Conservation (phyloP, 2,329 filamentous ascomycete species). For the Trichoderma arundinaceum region DNA sequence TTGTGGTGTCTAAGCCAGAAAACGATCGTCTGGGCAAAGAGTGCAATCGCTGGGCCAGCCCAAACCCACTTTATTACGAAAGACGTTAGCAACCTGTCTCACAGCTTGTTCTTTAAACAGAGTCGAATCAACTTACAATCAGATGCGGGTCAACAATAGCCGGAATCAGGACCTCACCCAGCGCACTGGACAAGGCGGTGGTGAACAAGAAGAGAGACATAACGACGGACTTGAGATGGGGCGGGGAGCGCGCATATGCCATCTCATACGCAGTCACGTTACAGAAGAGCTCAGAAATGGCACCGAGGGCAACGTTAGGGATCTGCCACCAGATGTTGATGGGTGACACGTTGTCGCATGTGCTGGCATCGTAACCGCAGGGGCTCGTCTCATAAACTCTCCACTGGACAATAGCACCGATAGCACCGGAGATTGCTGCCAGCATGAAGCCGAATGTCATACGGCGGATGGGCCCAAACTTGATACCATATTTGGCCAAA, state of each 20-base stretch:
- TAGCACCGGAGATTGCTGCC: slow-evolving; percentile 27
- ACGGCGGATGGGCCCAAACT: slow-evolving; percentile 30
- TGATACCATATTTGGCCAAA: slow-evolving; percentile 22
- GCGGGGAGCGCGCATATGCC: slow-evolving; percentile 29
- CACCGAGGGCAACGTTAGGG: slow-evolving; percentile 28
- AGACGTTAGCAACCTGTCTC: slow-evolving; percentile 14
- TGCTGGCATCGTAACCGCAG: slow-evolving; percentile 31
- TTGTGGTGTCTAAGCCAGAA: slow-evolving; percentile 39
- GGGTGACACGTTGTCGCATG: slow-evolving; percentile 28
- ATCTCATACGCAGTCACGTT: slow-evolving; percentile 29
- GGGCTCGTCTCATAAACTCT: slow-evolving; percentile 29
- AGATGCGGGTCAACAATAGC: slow-evolving; percentile 28
- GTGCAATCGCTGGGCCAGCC: slow-evolving; percentile 38
- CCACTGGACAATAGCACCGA: slow-evolving; percentile 31
- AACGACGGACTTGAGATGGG: slow-evolving; percentile 31
- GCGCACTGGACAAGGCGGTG: slow-evolving; percentile 30
- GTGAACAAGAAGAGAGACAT: slow-evolving; percentile 30
- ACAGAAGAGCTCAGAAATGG: slow-evolving; percentile 31
- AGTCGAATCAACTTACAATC: slow-evolving; percentile 27
- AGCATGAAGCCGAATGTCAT: slow-evolving; percentile 31
- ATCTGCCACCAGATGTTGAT: slow-evolving; percentile 33
- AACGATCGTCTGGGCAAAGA: slow-evolving; percentile 37
- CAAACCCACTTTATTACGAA: slow-evolving; percentile 37
- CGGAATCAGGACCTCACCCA: slow-evolving; percentile 29
- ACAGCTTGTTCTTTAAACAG: not conserved